phyloP scores from a whole-genome alignment of 78 protist species.

The Mastigamoeba balamuthi region DNA sequence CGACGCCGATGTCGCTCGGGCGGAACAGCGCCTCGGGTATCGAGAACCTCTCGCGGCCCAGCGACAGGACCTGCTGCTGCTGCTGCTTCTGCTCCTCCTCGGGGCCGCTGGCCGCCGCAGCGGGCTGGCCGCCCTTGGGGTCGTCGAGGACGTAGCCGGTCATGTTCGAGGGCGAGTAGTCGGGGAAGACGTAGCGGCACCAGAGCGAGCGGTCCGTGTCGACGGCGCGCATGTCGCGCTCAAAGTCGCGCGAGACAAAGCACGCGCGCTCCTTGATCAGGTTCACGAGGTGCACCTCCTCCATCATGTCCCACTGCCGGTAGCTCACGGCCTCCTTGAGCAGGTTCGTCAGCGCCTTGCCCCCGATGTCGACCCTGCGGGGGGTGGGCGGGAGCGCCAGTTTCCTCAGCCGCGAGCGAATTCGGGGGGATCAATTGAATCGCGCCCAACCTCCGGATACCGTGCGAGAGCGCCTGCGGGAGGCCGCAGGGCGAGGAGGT shows the following conservation, averaged over 20 bases:
- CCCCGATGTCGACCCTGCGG: constrained; percentile 49
- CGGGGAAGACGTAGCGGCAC: constrained; percentile 47
- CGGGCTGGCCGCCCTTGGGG: neutral
- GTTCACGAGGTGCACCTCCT: constrained; percentile 57
- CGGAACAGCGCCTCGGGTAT: constrained; percentile 63
- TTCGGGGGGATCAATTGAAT: too few species aligned
- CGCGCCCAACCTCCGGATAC: too few species aligned
- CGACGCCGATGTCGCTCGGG: constrained; percentile 42
- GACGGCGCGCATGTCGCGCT: neutral
- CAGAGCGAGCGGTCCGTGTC: neutral
- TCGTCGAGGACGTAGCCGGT: neutral
- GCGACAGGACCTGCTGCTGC: constrained; percentile 16
- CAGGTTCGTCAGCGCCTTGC: constrained; percentile 61
- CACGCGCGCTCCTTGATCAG: constrained; percentile 55
- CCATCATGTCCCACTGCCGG: constrained; percentile 67
- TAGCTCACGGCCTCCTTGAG: constrained; percentile 50
- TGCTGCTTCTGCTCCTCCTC: neutral
- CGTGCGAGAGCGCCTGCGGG: neutral
- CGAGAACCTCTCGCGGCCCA: constrained; percentile 45
- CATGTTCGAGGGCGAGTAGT: constrained; percentile 15
- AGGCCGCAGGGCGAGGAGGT: neutral
- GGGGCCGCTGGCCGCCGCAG: neutral
- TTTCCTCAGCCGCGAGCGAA: too few species aligned
- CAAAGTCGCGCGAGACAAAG: constrained; percentile 44
- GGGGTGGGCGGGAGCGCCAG: neutral